Evolutionary conservation across 192 early-diverging fungal genomes (phyloP), one percentile per base, ranked within the genome.

Genomic region (Rhizophagus clarus): DNA sequence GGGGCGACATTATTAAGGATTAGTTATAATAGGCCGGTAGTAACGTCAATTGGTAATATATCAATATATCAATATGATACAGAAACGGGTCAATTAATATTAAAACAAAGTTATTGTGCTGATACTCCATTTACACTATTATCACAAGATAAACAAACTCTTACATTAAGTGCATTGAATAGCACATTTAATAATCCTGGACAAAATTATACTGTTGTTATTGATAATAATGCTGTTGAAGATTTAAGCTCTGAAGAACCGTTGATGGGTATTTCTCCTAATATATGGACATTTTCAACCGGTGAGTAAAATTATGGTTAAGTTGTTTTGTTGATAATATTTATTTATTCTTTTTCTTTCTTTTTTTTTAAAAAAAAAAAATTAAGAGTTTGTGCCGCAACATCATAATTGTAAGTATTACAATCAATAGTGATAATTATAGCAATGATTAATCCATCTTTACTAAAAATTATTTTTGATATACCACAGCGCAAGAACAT

Each of bases 191-290:
- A 14, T 74, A 29, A 11, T 26, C 26, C 72, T 1, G 10, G 14
- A 10, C 32, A 14, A 9, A n/a, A 15, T 26, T 74, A 74, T 49
- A 24, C 42, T 51, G 47, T 74, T 60, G 72, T 74, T 56, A 60
- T 74, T n/a, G 49, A 74, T 74, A n/a, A 74, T 49, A n/a, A 51
- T 74, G 42, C 47, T 40, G 68, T 70, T 70, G 42, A 70, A 34
- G 68, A 70, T 42, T 37, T 42, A 4, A 20, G 20, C 22, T 34
- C 2, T 42, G 68, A 70, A n/a, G 68, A 70, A 70, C 29, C 32
- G 14, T 70, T 70, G 22, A 9, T 40, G 20, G 68, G 68, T 40
- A 40, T 34, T 40, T 5, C 9, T 28, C 3, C n/a, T 28, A 28
- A 64, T 64, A 2, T 8, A 10, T 70, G 37, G 68, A 37, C 0